Percentiles rank a stretch among this genome's conserved stretches.
Conservation (phyloP, 495 filamentous ascomycete species). For the Podospora pseudoanserina region DNA sequence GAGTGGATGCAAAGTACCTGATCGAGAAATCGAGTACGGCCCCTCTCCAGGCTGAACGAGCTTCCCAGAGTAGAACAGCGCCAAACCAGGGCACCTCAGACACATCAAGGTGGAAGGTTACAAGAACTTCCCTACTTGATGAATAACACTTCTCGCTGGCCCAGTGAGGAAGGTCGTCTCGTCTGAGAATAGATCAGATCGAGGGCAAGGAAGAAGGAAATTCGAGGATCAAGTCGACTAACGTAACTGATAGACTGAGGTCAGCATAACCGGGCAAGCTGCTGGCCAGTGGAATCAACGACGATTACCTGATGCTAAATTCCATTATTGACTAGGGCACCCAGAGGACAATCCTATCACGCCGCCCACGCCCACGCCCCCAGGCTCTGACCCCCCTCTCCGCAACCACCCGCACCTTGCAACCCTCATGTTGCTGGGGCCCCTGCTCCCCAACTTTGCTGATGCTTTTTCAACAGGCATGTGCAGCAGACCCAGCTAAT, state of each 20-base stretch:
- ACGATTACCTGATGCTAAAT: neutral
- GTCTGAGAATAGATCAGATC: neutral
- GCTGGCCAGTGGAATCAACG: too few species aligned
- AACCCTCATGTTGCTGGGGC: neutral
- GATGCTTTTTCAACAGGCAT: neutral
- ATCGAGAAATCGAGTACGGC: constrained; percentile 8
- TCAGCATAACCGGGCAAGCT: too few species aligned
- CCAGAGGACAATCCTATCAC: neutral
- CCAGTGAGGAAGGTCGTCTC: constrained; percentile 15
- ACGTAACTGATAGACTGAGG: too few species aligned
- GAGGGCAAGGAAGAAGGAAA: neutral
- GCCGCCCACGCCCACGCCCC: neutral
- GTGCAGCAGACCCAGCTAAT: neutral
- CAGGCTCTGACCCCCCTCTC: neutral
- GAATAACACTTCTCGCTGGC: constrained; percentile 6
- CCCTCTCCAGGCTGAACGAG: neutral
- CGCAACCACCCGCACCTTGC: constrained; percentile 3
- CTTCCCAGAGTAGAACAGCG: neutral
- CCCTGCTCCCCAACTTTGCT: neutral
- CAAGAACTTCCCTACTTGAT: neutral
- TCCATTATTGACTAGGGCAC: neutral
- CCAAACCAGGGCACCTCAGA: neutral
- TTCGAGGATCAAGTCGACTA: too few species aligned
- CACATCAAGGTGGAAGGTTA: neutral
- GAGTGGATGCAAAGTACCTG: neutral